Percentiles rank a stretch among this genome's conserved stretches.
These are phyloP conservation scores for Corymbia citriodora DNA, from an alignment of 441 rosid species.

Conservation along the genomic window DNA sequence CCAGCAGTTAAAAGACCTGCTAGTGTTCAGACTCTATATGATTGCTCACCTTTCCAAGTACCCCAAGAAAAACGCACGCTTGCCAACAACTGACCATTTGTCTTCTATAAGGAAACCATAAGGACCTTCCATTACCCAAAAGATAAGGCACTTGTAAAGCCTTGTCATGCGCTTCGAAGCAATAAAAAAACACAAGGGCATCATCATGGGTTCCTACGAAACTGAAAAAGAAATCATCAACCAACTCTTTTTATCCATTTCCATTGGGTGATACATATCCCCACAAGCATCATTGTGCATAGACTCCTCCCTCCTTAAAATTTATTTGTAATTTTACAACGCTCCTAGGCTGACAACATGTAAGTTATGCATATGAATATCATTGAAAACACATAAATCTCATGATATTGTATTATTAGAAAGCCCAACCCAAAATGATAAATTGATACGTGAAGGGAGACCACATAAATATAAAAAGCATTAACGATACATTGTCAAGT, in stretches of 20 bases:
- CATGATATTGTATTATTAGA: background rate
- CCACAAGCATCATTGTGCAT: background rate
- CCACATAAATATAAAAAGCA: no score
- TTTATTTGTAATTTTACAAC: background rate
- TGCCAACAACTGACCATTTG: background rate
- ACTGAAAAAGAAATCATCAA: background rate
- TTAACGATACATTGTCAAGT: background rate
- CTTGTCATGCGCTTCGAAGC: background rate
- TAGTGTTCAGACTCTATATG: background rate
- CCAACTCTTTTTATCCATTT: background rate
- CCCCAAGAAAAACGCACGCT: background rate
- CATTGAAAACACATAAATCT: background rate
- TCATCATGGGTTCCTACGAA: background rate
- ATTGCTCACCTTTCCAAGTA: background rate
- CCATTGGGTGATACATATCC: background rate
- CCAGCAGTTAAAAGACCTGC: background rate
- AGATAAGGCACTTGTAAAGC: background rate
- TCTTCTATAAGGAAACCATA: background rate
- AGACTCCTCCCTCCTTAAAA: background rate
- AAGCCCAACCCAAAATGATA: no score
- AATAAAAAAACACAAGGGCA: background rate
- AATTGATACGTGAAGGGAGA: no score
- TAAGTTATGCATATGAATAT: background rate
- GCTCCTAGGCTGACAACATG: background rate
- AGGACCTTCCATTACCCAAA: background rate